Percentiles rank a stretch among this genome's conserved stretches.
Conservation (phyloP, 345 rosid genomes). For the Psidium guajava region DNA sequence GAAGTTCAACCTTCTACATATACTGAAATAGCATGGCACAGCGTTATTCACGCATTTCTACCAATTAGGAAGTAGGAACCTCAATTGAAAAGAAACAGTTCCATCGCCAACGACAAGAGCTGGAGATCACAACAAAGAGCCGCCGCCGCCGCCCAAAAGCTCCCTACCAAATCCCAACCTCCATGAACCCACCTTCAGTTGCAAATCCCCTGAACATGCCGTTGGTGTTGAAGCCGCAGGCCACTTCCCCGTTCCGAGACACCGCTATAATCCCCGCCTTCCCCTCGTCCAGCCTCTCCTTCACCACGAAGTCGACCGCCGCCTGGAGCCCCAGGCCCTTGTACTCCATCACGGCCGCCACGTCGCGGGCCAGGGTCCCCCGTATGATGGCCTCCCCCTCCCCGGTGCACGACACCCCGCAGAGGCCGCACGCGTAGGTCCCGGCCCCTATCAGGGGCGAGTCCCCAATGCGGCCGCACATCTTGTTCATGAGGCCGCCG, state of each 20-base stretch:
- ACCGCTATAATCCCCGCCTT: constrained; percentile 87
- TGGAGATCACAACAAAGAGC: neutral
- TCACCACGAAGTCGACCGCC: constrained; percentile 74
- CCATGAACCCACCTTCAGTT: constrained; percentile 83
- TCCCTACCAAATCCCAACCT: constrained; percentile 57
- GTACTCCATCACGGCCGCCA: constrained; percentile 96
- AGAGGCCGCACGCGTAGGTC: constrained; percentile 68
- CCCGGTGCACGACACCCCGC: constrained; percentile 88
- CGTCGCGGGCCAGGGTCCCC: constrained; percentile 76
- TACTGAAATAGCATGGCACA: neutral
- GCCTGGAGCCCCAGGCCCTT: constrained; percentile 68
- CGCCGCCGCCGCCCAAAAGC: neutral
- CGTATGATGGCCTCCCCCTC: constrained; percentile 97
- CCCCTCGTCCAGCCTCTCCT: constrained; percentile 67
- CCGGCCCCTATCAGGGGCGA: constrained; percentile 94
- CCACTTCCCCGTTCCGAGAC: constrained; percentile 75
- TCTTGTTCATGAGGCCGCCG: constrained; percentile 91
- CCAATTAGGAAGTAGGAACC: neutral
- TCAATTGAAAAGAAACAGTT: neutral
- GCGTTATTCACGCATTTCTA: neutral
- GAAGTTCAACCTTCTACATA: neutral
- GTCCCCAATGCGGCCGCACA: constrained; percentile 87
- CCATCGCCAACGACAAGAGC: neutral
- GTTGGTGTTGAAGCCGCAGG: constrained; percentile 61
- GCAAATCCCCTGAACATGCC: constrained; percentile 96